Evolutionary conservation across 225 moss, liverwort and hornwort species (phyloP).

Genomic region (Sphagnum contortum): DNA sequence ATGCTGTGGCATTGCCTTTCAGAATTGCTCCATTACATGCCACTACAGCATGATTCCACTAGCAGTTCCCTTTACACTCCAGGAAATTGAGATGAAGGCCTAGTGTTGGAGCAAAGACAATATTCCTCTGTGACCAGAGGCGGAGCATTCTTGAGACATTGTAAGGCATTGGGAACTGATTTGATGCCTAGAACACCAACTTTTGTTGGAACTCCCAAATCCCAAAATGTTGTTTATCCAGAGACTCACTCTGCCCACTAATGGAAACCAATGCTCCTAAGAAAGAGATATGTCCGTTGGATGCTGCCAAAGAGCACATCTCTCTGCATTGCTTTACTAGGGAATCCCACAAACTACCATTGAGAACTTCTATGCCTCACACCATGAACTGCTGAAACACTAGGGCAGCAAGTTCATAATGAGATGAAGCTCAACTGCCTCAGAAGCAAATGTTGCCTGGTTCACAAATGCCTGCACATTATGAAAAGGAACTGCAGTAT

Average conservation of each 20-base stretch:
- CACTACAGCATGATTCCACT: slow-evolving; percentile 43
- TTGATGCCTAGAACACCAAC: slow-evolving; percentile 73
- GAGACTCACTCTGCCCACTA: slow-evolving; percentile 4
- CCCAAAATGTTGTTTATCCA: not conserved
- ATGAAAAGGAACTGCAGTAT: slow-evolving; percentile 26
- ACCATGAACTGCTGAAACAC: slow-evolving; percentile 66
- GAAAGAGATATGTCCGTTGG: slow-evolving; percentile 21
- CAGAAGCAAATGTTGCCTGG: slow-evolving; percentile 29
- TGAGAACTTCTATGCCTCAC: slow-evolving; percentile 46
- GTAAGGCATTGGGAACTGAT: slow-evolving; percentile 45
- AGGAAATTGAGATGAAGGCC: slow-evolving; percentile 74
- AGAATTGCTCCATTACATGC: slow-evolving; percentile 50
- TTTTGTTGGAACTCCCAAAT: not conserved
- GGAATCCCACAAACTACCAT: slow-evolving; percentile 36
- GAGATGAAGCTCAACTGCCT: slow-evolving; percentile 12
- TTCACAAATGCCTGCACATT: slow-evolving; percentile 36
- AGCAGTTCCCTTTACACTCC: slow-evolving; percentile 44
- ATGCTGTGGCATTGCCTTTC: slow-evolving; percentile 54
- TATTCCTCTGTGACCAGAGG: slow-evolving; percentile 73
- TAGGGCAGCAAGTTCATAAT: slow-evolving; percentile 23
- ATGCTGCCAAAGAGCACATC: slow-evolving; percentile 6
- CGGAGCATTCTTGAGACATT: slow-evolving; percentile 58
- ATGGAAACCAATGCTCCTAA: slow-evolving; percentile 29
- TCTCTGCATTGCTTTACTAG: slow-evolving; percentile 19
- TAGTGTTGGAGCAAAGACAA: slow-evolving; percentile 70